Base-by-base conservation (phyloP, 176 grass and related monocot genomes). In the Oryza glumipatula region DNA sequence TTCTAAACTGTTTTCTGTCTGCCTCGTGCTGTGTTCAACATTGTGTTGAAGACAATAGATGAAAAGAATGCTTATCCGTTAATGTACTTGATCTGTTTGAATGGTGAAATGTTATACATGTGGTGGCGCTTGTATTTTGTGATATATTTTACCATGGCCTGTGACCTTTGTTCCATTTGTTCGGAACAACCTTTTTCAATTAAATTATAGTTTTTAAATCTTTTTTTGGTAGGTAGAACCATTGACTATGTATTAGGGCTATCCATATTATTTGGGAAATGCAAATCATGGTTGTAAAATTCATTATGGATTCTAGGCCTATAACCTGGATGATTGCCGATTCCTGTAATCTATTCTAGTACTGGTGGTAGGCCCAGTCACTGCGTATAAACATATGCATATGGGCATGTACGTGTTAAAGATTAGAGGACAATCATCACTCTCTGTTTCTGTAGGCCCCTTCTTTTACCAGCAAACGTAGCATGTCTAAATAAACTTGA, bases 41-140 rank as follows among this genome's bases (percentile, higher is more conserved):
- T 83, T 66, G 19, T 75, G 71, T 17, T 67, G 43, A 75, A 83
- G 81, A 24, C 30, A 75, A 74, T 23, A n/a, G 19, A 51, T 67
- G 56, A 65, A 83, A 12, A 15, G 4, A 66, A 43, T 24, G 58
- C 21, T 66, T 12, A 49, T 75, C 58, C 47, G 23, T 58, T 19
- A 66, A 36, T 66, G 13, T 74, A 6, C 26, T 35, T 65, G 22
- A 74, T 65, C 15, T 72, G 24, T 74, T 83, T 35, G 81, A 83
- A 74, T 19, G 21, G 19, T 66, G 70, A 74, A 65, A 17, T 48
- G 28, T 32, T 83, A 46, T 47, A 35, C 30, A 35, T 17, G 69
- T 73, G 54, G 70, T 73, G 58, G 56, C 39, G 32, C 54, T 73
- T 74, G 23, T 36, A 74, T 22, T 46, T 83, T 73, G 60, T 3